Evolutionary conservation across 257 asterid genomes (phyloP), one percentile per base, ranked within the genome.

Genomic region (Solanum etuberosum): DNA sequence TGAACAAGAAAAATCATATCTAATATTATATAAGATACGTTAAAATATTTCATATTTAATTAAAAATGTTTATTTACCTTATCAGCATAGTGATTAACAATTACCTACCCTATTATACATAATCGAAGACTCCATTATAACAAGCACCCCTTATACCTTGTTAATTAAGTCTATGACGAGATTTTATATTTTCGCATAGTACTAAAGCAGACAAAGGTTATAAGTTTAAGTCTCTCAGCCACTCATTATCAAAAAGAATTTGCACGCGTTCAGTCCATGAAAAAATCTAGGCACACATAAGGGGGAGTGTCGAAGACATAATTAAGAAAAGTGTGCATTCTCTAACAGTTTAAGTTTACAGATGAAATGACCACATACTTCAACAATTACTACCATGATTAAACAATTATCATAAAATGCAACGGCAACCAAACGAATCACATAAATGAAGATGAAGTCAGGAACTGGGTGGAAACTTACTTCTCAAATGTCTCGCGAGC

Each of bases 401-500:
- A 48, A 48, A 18, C 20, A 31, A 80, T 5, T 18, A 46, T 81
- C 42, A 20, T 81, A 81, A 48, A 51, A 48, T 81, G 68, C 68
- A 81, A 48, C 21, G 0, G 3, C 29, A 81, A 81, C 43, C 68
- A 81, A 48, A 81, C 2, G 29, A 78, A 81, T 48, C 68, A 18
- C 43, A 48, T 48, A 5, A 81, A 48, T 81, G 20, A 81, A 46
- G 68, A 81, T 48, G 43, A 18, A 48, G 18, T 31, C 4, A 3
- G 12, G 43, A 29, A 20, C 8, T 29, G 43, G 40, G 67, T 61
- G 68, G 42, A 57, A 88, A 90, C 96, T 92, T 93, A 97, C 99
- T 92, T 94, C 88, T 97, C 99, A 43, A 92, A 95, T 90, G 95
- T 93, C 61, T 93, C 96, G 85, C 93, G 94, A 65, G 98, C 99